Evolutionary conservation across 2,329 filamentous ascomycete genomes (phyloP).

Genomic region (Aureobasidium melanogenum): DNA sequence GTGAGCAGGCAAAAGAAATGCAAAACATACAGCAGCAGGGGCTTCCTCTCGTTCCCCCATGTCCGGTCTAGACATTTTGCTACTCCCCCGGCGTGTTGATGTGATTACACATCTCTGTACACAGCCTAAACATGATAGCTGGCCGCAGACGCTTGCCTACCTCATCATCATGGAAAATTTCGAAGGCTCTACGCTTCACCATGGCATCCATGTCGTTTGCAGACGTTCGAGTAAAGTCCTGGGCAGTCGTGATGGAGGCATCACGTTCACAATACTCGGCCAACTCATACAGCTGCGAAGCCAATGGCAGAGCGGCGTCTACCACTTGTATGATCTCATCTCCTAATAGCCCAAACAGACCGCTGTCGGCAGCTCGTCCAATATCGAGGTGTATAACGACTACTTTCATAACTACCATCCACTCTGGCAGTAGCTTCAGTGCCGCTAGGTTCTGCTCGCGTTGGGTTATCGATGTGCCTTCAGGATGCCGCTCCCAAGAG

Average conservation of each 20-base stretch:
- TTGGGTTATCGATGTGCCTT: too few species aligned
- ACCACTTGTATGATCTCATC: conserved; percentile 14
- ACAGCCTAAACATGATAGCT: conserved; percentile 12
- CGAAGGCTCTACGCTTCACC: conserved; percentile 4
- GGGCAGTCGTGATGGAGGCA: neutral
- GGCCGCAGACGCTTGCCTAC: conserved; percentile 7
- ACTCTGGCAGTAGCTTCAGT: conserved; percentile 6
- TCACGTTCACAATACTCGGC: conserved; percentile 3
- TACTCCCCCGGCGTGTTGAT: conserved; percentile 3
- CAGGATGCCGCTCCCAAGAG: too few species aligned
- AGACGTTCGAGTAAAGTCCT: conserved; percentile 10
- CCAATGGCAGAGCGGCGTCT: conserved; percentile 3
- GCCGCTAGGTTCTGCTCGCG: neutral
- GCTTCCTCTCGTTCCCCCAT: too few species aligned
- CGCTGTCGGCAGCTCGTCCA: conserved; percentile 1
- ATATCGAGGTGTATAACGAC: conserved; percentile 12
- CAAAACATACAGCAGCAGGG: too few species aligned
- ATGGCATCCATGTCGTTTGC: conserved; percentile 9
- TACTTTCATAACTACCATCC: conserved; percentile 12
- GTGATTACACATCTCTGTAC: conserved; percentile 11
- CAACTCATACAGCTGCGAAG: neutral
- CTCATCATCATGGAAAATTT: neutral
- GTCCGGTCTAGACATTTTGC: too few species aligned
- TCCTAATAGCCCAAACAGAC: conserved; percentile 14
- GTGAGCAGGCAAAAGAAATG: too few species aligned